phyloP scores from a whole-genome alignment of 306 rosid species.

The Citrullus amarus region DNA sequence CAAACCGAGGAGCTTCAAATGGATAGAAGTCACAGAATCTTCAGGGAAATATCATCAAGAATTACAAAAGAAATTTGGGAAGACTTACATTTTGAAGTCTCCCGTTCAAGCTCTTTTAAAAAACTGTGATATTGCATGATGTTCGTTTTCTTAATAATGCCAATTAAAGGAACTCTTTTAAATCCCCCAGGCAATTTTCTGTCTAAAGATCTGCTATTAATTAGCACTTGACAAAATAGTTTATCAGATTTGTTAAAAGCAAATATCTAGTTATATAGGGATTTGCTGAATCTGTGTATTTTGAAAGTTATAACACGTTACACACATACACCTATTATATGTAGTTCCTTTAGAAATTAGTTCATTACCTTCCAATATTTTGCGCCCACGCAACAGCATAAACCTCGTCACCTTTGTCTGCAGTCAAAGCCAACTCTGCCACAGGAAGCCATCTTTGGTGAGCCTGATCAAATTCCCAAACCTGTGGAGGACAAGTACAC shows the following conservation, averaged over 20 bases:
- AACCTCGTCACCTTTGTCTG: constrained; percentile 55
- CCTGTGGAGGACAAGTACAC: constrained; percentile 21
- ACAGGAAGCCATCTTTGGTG: constrained; percentile 99
- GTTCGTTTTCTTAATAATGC: neutral
- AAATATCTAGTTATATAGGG: neutral
- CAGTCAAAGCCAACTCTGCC: constrained; percentile 67
- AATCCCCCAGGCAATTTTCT: neutral
- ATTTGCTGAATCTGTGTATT: neutral
- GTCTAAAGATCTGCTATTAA: neutral
- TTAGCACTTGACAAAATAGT: neutral
- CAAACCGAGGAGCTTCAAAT: neutral
- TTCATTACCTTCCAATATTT: constrained; percentile 71
- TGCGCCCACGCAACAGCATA: constrained; percentile 87
- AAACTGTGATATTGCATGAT: neutral
- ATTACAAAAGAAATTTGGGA: neutral
- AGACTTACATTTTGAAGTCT: neutral
- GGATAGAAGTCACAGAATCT: neutral
- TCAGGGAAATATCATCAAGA: neutral
- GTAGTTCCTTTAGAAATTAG: neutral
- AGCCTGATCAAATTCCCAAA: constrained; percentile 92
- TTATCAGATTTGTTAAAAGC: neutral
- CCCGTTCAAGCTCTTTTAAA: neutral
- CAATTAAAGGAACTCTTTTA: neutral
- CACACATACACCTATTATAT: neutral
- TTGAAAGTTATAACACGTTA: neutral